Evolutionary conservation across 345 rosid genomes (phyloP).

Genomic region (Lepidium sativum): DNA sequence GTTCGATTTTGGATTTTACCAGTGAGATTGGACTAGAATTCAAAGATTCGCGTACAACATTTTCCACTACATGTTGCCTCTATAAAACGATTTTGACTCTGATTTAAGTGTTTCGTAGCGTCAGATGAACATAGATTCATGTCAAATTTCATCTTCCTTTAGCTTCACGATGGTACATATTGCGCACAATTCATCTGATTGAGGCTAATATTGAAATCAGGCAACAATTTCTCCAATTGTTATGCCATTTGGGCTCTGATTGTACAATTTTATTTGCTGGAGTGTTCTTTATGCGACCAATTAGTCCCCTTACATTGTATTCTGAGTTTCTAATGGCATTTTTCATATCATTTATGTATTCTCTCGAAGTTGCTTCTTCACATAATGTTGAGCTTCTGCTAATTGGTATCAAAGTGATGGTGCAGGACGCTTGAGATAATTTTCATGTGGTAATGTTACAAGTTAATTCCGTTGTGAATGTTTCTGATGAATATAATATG

Average conservation of each 20-base stretch:
- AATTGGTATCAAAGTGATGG: neutral
- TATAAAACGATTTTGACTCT: neutral
- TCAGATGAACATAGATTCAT: neutral
- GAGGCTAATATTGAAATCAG: neutral
- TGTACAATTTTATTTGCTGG: neutral
- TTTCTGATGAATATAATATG: neutral
- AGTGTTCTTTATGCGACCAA: neutral
- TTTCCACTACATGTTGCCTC: neutral
- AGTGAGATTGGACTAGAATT: neutral
- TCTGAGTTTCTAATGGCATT: neutral
- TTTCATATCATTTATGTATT: neutral
- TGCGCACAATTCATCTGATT: neutral
- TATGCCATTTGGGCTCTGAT: neutral
- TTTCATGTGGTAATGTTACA: neutral
- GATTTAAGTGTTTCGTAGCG: neutral
- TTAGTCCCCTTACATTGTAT: neutral
- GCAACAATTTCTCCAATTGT: neutral
- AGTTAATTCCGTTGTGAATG: neutral
- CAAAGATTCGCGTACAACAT: neutral
- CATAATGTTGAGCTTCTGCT: conserved; percentile 1
- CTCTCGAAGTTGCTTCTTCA: too few relatives aligned
- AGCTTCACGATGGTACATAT: conserved; percentile 22
- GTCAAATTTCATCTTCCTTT: neutral
- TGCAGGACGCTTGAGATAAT: neutral
- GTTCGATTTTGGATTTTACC: neutral